Evolutionary conservation across 495 filamentous ascomycete genomes (phyloP).

Genomic region (Beverwykella pulmonaria): DNA sequence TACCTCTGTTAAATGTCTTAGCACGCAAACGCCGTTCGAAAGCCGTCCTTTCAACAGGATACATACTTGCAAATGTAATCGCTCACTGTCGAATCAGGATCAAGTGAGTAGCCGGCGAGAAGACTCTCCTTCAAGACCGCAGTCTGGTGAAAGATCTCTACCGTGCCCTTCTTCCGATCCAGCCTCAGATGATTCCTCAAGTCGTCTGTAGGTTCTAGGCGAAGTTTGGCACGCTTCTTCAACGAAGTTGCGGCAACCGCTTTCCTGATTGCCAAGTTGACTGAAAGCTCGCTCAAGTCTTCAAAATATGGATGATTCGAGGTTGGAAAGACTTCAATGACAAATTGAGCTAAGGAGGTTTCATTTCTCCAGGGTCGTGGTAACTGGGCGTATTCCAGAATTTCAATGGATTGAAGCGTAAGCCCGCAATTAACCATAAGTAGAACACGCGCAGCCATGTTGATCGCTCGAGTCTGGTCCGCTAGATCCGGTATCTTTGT

Average conservation of each 20-base stretch:
- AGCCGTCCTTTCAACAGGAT: no score
- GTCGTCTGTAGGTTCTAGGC: not conserved
- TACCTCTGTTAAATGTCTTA: not conserved
- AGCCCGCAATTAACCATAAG: not conserved
- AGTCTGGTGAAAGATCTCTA: not conserved
- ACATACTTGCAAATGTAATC: no score
- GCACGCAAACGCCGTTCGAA: no score
- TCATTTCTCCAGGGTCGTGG: not conserved
- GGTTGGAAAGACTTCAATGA: not conserved
- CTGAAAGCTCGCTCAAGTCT: not conserved
- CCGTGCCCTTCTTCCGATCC: not conserved
- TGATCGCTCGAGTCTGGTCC: constrained; percentile 1
- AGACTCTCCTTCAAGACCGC: constrained; percentile 4
- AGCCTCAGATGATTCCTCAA: not conserved
- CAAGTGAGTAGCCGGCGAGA: no score
- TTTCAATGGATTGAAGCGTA: not conserved
- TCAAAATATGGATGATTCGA: not conserved
- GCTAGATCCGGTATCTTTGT: not conserved
- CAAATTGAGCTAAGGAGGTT: not conserved
- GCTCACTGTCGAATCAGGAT: no score
- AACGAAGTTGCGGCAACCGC: not conserved
- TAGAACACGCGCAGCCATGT: not conserved
- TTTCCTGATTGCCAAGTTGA: no score
- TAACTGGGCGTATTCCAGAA: not conserved
- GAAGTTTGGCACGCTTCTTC: not conserved